A percentile compares a stretch with the other conserved stretches of the same genome.
These are phyloP conservation scores for Saccharomyces hybrid DNA, from an alignment of 1,139 yeast species.

Conservation along the genomic window DNA sequence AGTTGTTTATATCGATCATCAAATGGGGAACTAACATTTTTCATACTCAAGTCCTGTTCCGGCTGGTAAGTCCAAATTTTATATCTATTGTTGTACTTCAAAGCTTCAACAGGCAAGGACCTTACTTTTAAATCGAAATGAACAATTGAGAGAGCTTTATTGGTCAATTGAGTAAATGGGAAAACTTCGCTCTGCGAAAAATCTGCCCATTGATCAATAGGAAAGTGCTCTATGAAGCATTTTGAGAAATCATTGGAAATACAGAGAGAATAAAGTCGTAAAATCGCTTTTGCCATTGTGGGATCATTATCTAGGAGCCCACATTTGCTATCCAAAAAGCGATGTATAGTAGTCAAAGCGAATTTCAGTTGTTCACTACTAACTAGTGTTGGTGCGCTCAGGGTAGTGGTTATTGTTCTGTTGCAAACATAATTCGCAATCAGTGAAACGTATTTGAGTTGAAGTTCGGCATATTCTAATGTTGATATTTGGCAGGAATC, in stretches of 20 bases:
- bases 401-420: constrained; percentile 5
- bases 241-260: constrained; percentile 5
- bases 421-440: constrained; percentile 11
- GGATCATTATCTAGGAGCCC: constrained; percentile 8
- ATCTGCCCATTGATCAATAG: constrained; percentile 18
- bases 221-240: constrained; percentile 12
- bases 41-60: constrained; percentile 6
- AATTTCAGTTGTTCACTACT: constrained; percentile 17
- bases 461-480: constrained; percentile 9
- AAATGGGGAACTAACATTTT: constrained; percentile 12
- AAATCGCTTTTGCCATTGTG: constrained; percentile 18
- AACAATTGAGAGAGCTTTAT: constrained; percentile 17
- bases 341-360: constrained; percentile 11
- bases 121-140: constrained; percentile 21
- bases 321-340: constrained; percentile 11
- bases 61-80: constrained; percentile 11
- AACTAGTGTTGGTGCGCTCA: constrained; percentile 5
- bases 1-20: constrained; percentile 16
- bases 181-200: not conserved
- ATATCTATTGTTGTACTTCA: constrained; percentile 7
- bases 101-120: not conserved
- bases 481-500: constrained; percentile 12
- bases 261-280: constrained; percentile 19
- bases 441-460: constrained; percentile 14
- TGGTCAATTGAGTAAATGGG: constrained; percentile 7